Evolutionary conservation across 768 basidiomycete species (phyloP), one percentile per base, ranked within the genome.

Genomic region (Phylloporus sp.): DNA sequence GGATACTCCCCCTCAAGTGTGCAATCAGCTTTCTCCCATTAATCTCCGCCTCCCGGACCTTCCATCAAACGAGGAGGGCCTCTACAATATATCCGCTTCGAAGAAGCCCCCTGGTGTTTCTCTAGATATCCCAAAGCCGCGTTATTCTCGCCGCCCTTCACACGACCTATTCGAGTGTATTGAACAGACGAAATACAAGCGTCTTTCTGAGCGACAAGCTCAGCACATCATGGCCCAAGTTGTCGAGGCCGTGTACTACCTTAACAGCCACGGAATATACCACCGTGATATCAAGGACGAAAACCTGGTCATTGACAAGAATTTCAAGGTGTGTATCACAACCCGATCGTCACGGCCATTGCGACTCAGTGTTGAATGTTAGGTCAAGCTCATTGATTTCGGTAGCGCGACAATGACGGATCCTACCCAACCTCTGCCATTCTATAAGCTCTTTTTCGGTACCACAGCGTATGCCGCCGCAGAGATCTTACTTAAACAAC

Each of bases 231-330:
- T 95, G 66, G 75, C 78, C 29, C 95, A 97, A 71, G 81, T 97
- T 39, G 90, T 91, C 45, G 88, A 92, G 50, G 88, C 85, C 32
- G 87, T 94, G 6, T 71, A 80, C 54, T 91, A 94, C 63, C 78
- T 97, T 31, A 80, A 95, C 61, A 73, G 75, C 41, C 85, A 82
- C 53, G 91, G 94, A 24, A 89, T 98, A 59, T 84, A 88, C 0
- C 95, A 99, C 68, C 86, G 95, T 35, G 95, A 99, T 67, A 85
- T 99, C 61, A 99, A 99, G 67, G 95, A 97, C 49, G 95, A 99
- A 69, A 99, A 99, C 63, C 69, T 94, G 43, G 82, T 92, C 46
- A 82, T 92, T 31, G 88, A 89, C 70, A 74, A 71, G 67, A 72
- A 87, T 55, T 76, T 90, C 55, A 86, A 80, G 73, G 88, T 86